These are phyloP conservation scores for Rhizophagus prolifer DNA, from an alignment of 192 early-diverging fungal genomes.

Conservation along the genomic window DNA sequence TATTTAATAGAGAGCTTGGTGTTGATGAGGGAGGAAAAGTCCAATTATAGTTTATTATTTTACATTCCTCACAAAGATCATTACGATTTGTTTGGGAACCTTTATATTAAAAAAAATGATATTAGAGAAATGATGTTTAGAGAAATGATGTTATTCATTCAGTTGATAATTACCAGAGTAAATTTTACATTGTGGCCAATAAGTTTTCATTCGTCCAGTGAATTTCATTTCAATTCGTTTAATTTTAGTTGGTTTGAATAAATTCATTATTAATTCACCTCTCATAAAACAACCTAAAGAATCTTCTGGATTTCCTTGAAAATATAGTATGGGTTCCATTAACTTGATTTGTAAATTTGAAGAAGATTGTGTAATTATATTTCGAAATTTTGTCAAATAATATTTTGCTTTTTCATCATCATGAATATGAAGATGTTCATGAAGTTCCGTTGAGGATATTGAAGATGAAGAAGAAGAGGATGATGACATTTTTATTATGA, in stretches of 20 bases:
- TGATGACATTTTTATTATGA: too few species aligned
- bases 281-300: slow-evolving; percentile 48
- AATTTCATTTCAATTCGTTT: slow-evolving; percentile 50
- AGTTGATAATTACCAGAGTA: slow-evolving; percentile 32
- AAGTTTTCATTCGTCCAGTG: slow-evolving; percentile 48
- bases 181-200: slow-evolving; percentile 46
- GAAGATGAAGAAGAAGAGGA: too few species aligned
- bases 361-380: neutral
- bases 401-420: too few species aligned
- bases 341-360: neutral
- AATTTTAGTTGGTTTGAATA: slow-evolving; percentile 50
- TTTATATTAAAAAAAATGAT: neutral
- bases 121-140: neutral
- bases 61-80: neutral
- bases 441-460: too few species aligned
- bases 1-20: too few species aligned
- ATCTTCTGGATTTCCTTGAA: slow-evolving; percentile 40
- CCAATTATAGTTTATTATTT: neutral
- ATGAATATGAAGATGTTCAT: too few species aligned
- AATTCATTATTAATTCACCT: slow-evolving; percentile 50
- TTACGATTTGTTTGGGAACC: neutral
- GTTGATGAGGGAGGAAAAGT: neutral
- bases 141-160: neutral
- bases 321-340: slow-evolving; percentile 8
- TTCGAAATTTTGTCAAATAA: neutral